phyloP scores from a whole-genome alignment of 768 basidiomycete genomes.

The Lactifluus echinatus region DNA sequence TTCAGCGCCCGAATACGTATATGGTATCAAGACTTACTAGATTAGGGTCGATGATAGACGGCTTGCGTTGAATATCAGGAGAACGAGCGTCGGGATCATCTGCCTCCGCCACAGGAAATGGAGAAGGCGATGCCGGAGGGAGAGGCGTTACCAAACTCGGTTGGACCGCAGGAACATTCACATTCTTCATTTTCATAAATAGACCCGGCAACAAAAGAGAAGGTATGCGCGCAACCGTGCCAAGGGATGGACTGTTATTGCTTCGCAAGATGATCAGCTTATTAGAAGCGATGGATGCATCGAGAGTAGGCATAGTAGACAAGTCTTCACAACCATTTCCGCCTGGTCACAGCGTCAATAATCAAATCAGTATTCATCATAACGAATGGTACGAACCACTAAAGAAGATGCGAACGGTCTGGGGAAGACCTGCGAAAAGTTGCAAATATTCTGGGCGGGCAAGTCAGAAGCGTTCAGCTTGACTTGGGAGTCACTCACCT shows the following conservation, averaged over 20 bases:
- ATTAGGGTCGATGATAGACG: conserved; percentile 27
- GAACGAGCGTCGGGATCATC: not conserved
- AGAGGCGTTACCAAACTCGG: not conserved
- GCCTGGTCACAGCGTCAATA: conserved; percentile 32
- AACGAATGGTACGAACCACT: conserved; percentile 4
- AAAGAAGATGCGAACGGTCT: conserved; percentile 13
- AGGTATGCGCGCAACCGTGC: conserved; percentile 41
- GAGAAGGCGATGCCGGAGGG: not conserved
- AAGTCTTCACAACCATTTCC: conserved; percentile 44
- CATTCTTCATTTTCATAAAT: too few relatives aligned
- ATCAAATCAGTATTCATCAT: not conserved
- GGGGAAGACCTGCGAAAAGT: conserved; percentile 7
- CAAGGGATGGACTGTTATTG: conserved; percentile 34
- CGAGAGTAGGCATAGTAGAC: conserved; percentile 47
- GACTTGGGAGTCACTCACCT: not conserved
- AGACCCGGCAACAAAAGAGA: conserved; percentile 44
- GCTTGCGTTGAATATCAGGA: conserved; percentile 1
- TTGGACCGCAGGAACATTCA: conserved; percentile 22
- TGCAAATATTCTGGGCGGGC: conserved; percentile 12
- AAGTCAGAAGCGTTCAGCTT: not conserved
- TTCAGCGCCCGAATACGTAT: not conserved
- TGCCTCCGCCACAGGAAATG: not conserved
- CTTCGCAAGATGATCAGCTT: conserved; percentile 59
- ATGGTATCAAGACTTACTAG: conserved; percentile 26
- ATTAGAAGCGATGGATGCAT: conserved; percentile 51